These are phyloP conservation scores for Metahyphopichia silvanorum DNA, from an alignment of 805 yeast genomes.

Conservation along the genomic window DNA sequence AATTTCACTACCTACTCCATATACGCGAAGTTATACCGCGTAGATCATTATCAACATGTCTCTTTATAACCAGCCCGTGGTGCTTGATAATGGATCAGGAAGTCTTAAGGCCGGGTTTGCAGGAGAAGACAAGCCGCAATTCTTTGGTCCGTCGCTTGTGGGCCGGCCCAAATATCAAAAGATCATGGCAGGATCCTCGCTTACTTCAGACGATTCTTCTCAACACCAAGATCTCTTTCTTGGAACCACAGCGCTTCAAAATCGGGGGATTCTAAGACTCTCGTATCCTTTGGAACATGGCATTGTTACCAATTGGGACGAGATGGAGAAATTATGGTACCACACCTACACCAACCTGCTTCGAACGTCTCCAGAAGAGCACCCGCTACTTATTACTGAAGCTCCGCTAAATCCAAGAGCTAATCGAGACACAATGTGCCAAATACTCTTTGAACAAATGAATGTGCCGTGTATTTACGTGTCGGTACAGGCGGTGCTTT, in stretches of 20 bases:
- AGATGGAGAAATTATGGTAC: constrained; percentile 81
- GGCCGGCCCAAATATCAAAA: constrained; percentile 85
- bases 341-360: constrained; percentile 58
- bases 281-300: constrained; percentile 80
- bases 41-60: not conserved
- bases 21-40: too few relatives aligned
- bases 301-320: constrained; percentile 75
- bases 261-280: constrained; percentile 72
- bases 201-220: constrained; percentile 21
- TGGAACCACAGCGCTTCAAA: constrained; percentile 71
- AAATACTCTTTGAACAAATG: constrained; percentile 68
- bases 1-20: too few relatives aligned
- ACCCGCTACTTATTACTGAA: constrained; percentile 84
- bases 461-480: constrained; percentile 74
- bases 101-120: constrained; percentile 87
- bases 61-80: constrained; percentile 45
- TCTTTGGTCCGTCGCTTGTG: constrained; percentile 58
- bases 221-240: constrained; percentile 65
- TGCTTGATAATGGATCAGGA: constrained; percentile 69
- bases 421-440: constrained; percentile 61
- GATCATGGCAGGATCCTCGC: constrained; percentile 60
- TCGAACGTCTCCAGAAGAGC: constrained; percentile 65
- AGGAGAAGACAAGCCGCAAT: constrained; percentile 80
- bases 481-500: constrained; percentile 71
- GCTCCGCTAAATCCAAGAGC: constrained; percentile 75